Evolutionary conservation across 768 basidiomycete genomes (phyloP).

Genomic region (Mrakia frigida): DNA sequence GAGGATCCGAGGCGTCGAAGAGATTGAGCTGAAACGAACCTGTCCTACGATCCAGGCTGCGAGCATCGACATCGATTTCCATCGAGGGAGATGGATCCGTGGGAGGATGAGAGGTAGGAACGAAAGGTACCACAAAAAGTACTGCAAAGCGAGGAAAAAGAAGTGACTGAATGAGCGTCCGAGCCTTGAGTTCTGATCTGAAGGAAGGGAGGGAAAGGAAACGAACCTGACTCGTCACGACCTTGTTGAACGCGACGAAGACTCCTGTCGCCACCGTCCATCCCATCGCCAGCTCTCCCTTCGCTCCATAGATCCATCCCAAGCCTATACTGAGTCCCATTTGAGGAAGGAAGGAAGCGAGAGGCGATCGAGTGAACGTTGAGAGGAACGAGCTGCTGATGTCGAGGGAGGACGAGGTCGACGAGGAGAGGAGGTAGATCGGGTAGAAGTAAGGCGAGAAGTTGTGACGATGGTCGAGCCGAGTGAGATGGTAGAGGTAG

Average conservation of each 20-base stretch:
- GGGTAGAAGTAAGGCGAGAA: slow-evolving; percentile 97
- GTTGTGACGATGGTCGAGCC: slow-evolving; percentile 95
- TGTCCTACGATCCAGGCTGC: slow-evolving; percentile 67
- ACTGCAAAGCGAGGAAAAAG: slow-evolving; percentile 51
- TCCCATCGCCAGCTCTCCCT: slow-evolving; percentile 63
- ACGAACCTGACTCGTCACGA: slow-evolving; percentile 89
- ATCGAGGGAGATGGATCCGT: slow-evolving; percentile 53
- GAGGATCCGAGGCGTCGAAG: background rate
- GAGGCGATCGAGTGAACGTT: slow-evolving; percentile 53
- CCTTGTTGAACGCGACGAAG: slow-evolving; percentile 97
- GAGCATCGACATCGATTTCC: slow-evolving; percentile 48
- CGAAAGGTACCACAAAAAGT: slow-evolving; percentile 94
- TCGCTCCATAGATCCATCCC: slow-evolving; percentile 66
- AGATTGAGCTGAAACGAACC: slow-evolving; percentile 36
- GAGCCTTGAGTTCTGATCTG: background rate
- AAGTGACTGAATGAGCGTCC: background rate
- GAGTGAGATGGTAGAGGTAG: slow-evolving; percentile 83
- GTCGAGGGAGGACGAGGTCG: slow-evolving; percentile 16
- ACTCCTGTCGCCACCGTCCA: slow-evolving; percentile 87
- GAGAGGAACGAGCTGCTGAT: slow-evolving; percentile 35
- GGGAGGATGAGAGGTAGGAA: slow-evolving; percentile 79
- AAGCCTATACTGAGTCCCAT: slow-evolving; percentile 63
- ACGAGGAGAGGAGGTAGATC: slow-evolving; percentile 79
- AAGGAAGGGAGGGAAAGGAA: background rate
- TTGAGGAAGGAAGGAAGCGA: slow-evolving; percentile 78